phyloP scores from a whole-genome alignment of 495 filamentous ascomycete species.

The Neurospora discreta region DNA sequence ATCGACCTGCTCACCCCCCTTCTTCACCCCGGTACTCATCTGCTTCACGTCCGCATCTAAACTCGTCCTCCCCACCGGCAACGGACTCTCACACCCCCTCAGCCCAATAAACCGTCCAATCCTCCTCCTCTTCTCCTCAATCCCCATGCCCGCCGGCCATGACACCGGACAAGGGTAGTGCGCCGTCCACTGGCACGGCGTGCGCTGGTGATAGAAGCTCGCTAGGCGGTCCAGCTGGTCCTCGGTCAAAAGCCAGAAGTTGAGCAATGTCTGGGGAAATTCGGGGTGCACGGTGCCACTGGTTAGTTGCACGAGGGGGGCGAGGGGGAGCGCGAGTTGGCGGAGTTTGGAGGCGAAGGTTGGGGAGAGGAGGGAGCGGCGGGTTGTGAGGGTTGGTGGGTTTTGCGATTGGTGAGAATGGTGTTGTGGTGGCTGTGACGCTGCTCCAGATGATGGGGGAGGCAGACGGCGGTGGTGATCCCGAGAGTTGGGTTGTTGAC shows the following conservation, averaged over 20 bases:
- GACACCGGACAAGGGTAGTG: conserved; percentile 53
- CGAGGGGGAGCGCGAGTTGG: conserved; percentile 39
- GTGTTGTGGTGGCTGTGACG: background rate
- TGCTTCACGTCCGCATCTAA: conserved; percentile 7
- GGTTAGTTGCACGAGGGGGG: conserved; percentile 47
- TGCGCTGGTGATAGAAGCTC: conserved; percentile 63
- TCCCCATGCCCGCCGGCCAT: conserved; percentile 24
- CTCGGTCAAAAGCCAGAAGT: conserved; percentile 66
- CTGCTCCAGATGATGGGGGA: background rate
- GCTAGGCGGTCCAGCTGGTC: conserved; percentile 61
- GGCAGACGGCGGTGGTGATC: background rate
- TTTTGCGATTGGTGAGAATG: background rate
- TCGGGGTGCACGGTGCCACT: conserved; percentile 48
- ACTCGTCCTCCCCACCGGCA: conserved; percentile 20
- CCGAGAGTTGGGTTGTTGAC: background rate
- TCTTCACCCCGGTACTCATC: conserved; percentile 15
- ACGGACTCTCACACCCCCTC: conserved; percentile 45
- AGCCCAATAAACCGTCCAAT: conserved; percentile 62
- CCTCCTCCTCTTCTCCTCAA: conserved; percentile 49
- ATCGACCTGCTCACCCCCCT: conserved; percentile 14
- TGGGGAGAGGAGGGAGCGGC: conserved; percentile 23
- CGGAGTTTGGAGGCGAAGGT: conserved; percentile 30
- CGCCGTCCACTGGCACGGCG: conserved; percentile 38
- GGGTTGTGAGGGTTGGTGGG: conserved; percentile 10
- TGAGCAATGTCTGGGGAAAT: conserved; percentile 56